Base-by-base conservation (phyloP, 768 basidiomycete species). In the Butyriboletus loyo region DNA sequence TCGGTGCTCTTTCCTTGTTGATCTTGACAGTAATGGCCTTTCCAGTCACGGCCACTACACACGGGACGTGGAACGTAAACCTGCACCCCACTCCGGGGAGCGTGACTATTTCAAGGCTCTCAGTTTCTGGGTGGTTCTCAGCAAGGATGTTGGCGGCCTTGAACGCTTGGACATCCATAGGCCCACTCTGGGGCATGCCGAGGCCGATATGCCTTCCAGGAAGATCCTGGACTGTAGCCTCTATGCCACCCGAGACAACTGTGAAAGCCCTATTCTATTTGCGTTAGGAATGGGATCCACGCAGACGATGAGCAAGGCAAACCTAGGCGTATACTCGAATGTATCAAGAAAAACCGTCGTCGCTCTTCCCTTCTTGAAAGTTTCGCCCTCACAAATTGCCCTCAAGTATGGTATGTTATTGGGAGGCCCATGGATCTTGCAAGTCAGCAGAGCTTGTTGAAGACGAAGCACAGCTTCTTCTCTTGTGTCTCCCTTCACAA, bases 171-270 rank as follows among this genome's bases (percentile, higher is more conserved):
- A 72, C 52, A 59, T 89, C 87, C 80, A 85, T 83, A 0, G 85
- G 81, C 0, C 86, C 86, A 53, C 81, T 79, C 14, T 70, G 74
- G 0, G 87, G 87, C 3, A 87, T 76, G 2, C 86, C 86, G 30
- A 78, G 67, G 1, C 82, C 79, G 0, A 79, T 72, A 0, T 59
- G 61, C 1, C 85, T 75, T 0, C 81, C 80, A 0, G 82, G 80
- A 19, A 79, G 74, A 56, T 85, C 83, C 58, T 86, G 85, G 0
- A 85, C 68, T 0, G 79, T 78, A 9, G 76, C 76, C 34, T 84
- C 82, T 7, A 86, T 68, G 0, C 85, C 84, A 3, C 78, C 70
- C 2, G 76, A 73, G 5, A 83, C 40, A 5, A 87, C 77, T 21
- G 80, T 81, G 47, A 87, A 62, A 2, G 77, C 79, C 17, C 77